A percentile compares a stretch with the other conserved stretches of the same genome.
Conservation (phyloP, 1,139 yeast genomes). For the Saccharomyces hybrid region DNA sequence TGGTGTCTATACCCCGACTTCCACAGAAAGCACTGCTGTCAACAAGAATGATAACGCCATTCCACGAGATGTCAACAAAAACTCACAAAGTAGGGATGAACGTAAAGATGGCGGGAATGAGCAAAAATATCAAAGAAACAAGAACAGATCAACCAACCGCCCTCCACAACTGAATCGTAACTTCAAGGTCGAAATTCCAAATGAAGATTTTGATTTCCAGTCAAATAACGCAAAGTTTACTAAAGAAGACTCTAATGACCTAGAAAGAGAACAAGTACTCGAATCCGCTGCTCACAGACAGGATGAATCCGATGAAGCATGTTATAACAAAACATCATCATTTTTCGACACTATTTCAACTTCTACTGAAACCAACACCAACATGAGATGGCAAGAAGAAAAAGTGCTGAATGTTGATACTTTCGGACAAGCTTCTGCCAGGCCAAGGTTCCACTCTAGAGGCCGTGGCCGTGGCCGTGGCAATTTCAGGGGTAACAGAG, state of each 20-base stretch:
- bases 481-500: constrained; percentile 33
- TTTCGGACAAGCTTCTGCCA: constrained; percentile 47
- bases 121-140: constrained; percentile 4
- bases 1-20: constrained; percentile 31
- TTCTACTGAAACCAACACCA: constrained; percentile 35
- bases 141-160: background rate
- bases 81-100: background rate
- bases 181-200: constrained; percentile 31
- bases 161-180: constrained; percentile 5
- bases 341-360: constrained; percentile 78
- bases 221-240: constrained; percentile 56
- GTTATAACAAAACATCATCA: constrained; percentile 63
- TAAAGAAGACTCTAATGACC: constrained; percentile 28
- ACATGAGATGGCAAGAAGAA: constrained; percentile 58
- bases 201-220: constrained; percentile 57
- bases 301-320: constrained; percentile 25
- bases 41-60: background rate
- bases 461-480: constrained; percentile 33
- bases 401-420: constrained; percentile 52
- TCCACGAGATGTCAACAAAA: background rate
- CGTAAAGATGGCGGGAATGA: constrained; percentile 2
- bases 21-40: constrained; percentile 1
- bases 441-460: constrained; percentile 29
- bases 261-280: constrained; percentile 7
- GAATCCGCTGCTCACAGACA: constrained; percentile 8